Evolutionary conservation across 2,329 filamentous ascomycete genomes (phyloP).

Genomic region (Sporothrix brunneoviolacea): DNA sequence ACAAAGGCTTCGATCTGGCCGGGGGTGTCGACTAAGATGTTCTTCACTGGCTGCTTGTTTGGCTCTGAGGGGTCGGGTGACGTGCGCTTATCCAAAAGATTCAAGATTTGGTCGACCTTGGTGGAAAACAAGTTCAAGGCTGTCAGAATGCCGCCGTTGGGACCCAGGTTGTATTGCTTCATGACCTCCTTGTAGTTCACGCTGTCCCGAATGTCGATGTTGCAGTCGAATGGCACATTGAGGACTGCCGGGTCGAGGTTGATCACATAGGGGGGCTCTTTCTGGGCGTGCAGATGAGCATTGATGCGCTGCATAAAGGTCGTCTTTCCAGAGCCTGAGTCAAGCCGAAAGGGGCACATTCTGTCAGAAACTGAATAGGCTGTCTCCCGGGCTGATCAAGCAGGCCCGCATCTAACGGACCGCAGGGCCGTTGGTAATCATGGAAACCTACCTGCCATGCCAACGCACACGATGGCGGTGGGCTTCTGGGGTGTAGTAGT

Average conservation of each 20-base stretch:
- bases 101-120: slow-evolving; percentile 92
- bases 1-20: slow-evolving; percentile 99
- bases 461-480: slow-evolving; percentile 83
- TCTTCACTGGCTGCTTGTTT: slow-evolving; percentile 59
- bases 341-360: too few species aligned
- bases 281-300: slow-evolving; percentile 76
- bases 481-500: slow-evolving; percentile 36
- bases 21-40: slow-evolving; percentile 90
- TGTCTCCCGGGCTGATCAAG: too few species aligned
- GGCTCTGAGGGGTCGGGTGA: slow-evolving; percentile 54
- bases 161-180: slow-evolving; percentile 97
- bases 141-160: slow-evolving; percentile 94
- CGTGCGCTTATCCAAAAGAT: slow-evolving; percentile 82
- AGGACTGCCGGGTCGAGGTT: slow-evolving; percentile 95
- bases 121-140: slow-evolving; percentile 95
- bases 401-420: neutral
- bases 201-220: slow-evolving; percentile 97
- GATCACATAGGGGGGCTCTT: slow-evolving; percentile 83
- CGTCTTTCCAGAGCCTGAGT: slow-evolving; percentile 88
- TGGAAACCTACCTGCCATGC: slow-evolving; percentile 72
- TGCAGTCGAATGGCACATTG: slow-evolving; percentile 88
- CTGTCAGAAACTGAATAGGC: neutral
- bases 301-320: slow-evolving; percentile 99
- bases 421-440: neutral
- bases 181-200: slow-evolving; percentile 99